Evolutionary conservation across 2,329 filamentous ascomycete genomes (phyloP), one percentile per base, ranked within the genome.

Genomic region (Fonsecaea erecta): DNA sequence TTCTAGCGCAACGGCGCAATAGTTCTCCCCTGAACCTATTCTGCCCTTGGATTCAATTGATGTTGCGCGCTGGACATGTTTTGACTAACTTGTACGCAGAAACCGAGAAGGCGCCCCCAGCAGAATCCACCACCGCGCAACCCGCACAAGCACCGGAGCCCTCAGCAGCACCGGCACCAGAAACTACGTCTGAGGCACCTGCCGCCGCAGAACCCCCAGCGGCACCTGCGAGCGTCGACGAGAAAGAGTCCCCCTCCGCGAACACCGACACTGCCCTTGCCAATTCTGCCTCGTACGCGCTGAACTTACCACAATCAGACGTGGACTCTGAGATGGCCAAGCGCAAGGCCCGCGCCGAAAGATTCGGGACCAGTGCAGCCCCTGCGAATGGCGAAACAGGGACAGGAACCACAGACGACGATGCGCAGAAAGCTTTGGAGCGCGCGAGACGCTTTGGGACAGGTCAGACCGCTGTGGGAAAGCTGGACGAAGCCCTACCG

Each of bases 331-430:
- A 83, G 62, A 66, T 82, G 69, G 77, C 74, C 62, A 82, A 81
- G 74, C 80, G 81, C 66, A 81, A 81, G 71, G 77, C 78, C 40
- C 80, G 81, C 58, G 81, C 81, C 12, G 80, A 79, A 67, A 80
- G 82, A 64, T 83, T 83, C 68, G 80, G 80, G 18, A 60, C 60
- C 24, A 52, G 46, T 26, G 75, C 76, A 18, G 77, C 78, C 58
- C 46, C 53, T 32, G 55, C 67, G 2, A 67, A 66, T 28, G 65
- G 55, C 24, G 60, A 64, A 30, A 58, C 60, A 43, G 60, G 53
- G 11, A 75, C 76, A n/a, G 77, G 79, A 63, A 77, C 78, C 24
- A 70, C 76, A 0, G 73, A 77, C 60, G 74, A 76, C 14, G 80
- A 82, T 59, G 78, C 80, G 12, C 74, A 78, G 66, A 82, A 80